These are phyloP conservation scores for Gyromitra esculenta DNA, from an alignment of 2,329 filamentous ascomycete genomes.

Conservation along the genomic window DNA sequence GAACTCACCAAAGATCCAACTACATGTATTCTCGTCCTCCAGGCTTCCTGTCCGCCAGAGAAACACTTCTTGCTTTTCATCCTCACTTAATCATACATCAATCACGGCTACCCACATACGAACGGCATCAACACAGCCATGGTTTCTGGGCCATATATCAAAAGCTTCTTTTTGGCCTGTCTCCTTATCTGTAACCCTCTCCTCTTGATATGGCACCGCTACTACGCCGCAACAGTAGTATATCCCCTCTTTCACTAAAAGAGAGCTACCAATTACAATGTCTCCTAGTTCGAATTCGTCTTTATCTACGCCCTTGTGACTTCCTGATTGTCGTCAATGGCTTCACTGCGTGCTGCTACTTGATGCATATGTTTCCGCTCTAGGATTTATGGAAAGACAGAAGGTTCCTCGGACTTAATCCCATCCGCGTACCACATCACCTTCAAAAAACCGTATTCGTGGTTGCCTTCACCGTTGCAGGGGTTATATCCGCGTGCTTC, in stretches of 20 bases:
- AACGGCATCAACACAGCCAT: background rate
- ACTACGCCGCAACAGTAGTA: constrained; percentile 14
- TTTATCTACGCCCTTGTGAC: background rate
- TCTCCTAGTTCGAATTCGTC: constrained; percentile 11
- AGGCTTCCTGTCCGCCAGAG: too few relatives aligned
- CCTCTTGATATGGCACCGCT: constrained; percentile 12
- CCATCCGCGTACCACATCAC: background rate
- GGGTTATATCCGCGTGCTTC: background rate
- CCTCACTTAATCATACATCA: too few relatives aligned
- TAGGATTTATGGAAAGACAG: background rate
- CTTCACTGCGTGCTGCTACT: background rate
- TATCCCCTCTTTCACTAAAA: constrained; percentile 13
- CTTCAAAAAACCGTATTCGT: background rate
- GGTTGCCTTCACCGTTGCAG: background rate
- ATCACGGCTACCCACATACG: too few relatives aligned
- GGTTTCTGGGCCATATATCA: background rate
- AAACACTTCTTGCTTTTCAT: too few relatives aligned
- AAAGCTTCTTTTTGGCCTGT: background rate
- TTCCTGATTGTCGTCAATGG: constrained; percentile 22
- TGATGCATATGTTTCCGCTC: background rate
- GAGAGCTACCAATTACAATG: background rate
- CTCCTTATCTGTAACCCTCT: constrained; percentile 15
- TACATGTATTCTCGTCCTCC: too few relatives aligned
- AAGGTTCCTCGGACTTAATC: background rate
- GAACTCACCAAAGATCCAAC: too few relatives aligned